A percentile compares a stretch with the other conserved stretches of the same genome.
phyloP scores from a whole-genome alignment of 2,329 filamentous ascomycete species.

The Fusarium sp. region DNA sequence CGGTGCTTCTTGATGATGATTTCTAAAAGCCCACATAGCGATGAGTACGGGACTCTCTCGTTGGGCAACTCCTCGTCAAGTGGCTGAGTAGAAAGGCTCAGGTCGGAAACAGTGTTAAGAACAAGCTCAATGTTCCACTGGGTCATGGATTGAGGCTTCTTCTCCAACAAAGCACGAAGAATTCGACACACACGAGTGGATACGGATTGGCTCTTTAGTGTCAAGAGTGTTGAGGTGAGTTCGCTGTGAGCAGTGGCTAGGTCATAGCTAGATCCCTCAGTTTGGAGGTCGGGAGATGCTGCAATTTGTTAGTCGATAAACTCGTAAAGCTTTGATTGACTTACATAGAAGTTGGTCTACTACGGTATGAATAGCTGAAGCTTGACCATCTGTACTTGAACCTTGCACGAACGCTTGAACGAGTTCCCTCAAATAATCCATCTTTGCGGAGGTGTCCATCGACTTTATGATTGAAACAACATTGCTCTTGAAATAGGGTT shows the following conservation, averaged over 20 bases:
- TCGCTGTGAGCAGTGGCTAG: conserved; percentile 58
- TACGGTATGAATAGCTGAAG: conserved; percentile 59
- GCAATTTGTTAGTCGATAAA: conserved; percentile 24
- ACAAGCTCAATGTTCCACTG: conserved; percentile 70
- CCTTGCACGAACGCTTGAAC: conserved; percentile 49
- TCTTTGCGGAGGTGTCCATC: conserved; percentile 49
- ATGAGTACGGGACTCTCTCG: conserved; percentile 56
- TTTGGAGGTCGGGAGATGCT: conserved; percentile 49
- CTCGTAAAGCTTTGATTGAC: conserved; percentile 3
- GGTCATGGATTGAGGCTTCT: conserved; percentile 62
- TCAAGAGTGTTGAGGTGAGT: conserved; percentile 52
- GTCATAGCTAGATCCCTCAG: conserved; percentile 50
- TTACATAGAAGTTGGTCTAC: conserved; percentile 56
- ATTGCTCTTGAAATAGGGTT: conserved; percentile 50
- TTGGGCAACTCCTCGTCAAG: conserved; percentile 40
- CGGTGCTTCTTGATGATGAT: conserved; percentile 70
- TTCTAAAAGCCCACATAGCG: conserved; percentile 66
- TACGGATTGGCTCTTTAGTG: conserved; percentile 47
- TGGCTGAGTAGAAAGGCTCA: conserved; percentile 47
- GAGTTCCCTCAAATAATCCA: conserved; percentile 56
- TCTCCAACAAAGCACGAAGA: conserved; percentile 62
- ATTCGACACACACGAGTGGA: conserved; percentile 57
- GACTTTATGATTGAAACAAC: conserved; percentile 49
- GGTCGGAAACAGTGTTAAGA: conserved; percentile 58
- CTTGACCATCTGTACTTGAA: conserved; percentile 54